Conservation (phyloP, 495 filamentous ascomycete species). For the Rusavskia elegans region DNA sequence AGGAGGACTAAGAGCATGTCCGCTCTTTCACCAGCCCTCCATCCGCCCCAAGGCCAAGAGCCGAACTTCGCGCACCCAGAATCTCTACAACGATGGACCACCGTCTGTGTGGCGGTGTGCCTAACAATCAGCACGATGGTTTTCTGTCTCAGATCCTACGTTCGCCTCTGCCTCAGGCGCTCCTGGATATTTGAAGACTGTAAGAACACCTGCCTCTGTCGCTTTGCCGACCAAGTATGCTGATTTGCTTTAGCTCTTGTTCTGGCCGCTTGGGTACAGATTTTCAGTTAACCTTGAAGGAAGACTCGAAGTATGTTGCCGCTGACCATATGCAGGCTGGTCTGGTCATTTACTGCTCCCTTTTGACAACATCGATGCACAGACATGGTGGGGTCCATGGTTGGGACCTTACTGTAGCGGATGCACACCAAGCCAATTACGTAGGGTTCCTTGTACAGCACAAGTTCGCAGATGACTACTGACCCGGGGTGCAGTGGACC, state of each 20-base stretch:
- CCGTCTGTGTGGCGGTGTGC: constrained; percentile 10
- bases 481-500: constrained; percentile 14
- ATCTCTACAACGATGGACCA: constrained; percentile 11
- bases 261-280: constrained; percentile 7
- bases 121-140: constrained; percentile 8
- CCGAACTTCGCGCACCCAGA: constrained; percentile 12
- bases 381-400: constrained; percentile 19
- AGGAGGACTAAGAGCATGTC: neutral
- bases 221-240: neutral
- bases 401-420: constrained; percentile 17
- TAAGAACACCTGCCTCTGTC: constrained; percentile 1
- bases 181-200: constrained; percentile 18
- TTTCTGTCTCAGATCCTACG: constrained; percentile 10
- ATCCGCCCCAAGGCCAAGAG: constrained; percentile 12
- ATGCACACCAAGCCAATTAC: constrained; percentile 12
- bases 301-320: no score
- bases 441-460: neutral
- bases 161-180: constrained; percentile 13
- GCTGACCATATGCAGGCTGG: neutral
- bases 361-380: constrained; percentile 2
- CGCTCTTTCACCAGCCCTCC: neutral
- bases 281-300: no score
- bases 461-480: no score
- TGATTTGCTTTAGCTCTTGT: constrained; percentile 3
- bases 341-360: constrained; percentile 5